Conservation (phyloP, 768 basidiomycete species). For the Tylopilus cervinicoccineus region DNA sequence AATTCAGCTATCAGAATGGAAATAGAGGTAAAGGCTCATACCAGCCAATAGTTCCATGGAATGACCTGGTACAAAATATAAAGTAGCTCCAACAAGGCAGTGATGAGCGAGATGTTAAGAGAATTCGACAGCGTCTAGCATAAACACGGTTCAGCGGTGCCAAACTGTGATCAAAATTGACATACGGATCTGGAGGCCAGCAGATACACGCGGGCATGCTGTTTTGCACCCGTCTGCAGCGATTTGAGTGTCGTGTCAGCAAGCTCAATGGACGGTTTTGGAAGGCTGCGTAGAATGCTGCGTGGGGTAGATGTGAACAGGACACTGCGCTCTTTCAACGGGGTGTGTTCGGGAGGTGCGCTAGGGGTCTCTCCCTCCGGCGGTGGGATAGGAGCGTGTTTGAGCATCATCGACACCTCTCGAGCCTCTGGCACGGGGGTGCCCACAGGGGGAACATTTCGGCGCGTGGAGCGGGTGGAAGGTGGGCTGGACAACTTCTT, state of each 20-base stretch:
- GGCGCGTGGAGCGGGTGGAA: conserved; percentile 21
- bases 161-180: background rate
- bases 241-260: conserved; percentile 20
- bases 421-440: conserved; percentile 49
- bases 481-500: conserved; percentile 16
- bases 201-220: conserved; percentile 18
- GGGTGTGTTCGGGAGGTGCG: conserved; percentile 8
- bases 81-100: conserved; percentile 49
- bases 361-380: conserved; percentile 13
- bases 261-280: conserved; percentile 18
- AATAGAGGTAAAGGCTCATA: conserved; percentile 20
- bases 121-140: conserved; percentile 61
- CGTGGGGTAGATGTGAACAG: conserved; percentile 26
- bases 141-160: background rate
- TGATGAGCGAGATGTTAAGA: conserved; percentile 54
- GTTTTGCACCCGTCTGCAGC: conserved; percentile 17
- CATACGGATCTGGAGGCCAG: conserved; percentile 28
- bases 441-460: conserved; percentile 30
- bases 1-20: conserved; percentile 1
- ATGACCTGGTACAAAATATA: conserved; percentile 49
- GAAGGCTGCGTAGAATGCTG: conserved; percentile 23
- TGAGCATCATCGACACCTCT: conserved; percentile 52
- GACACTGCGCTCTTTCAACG: conserved; percentile 13
- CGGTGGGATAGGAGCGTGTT: conserved; percentile 41
- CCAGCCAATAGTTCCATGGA: conserved; percentile 48